Percentiles rank a stretch among this genome's conserved stretches.
Conservation (phyloP, 2,329 filamentous ascomycete genomes). For the Leptographium wingfieldii region DNA sequence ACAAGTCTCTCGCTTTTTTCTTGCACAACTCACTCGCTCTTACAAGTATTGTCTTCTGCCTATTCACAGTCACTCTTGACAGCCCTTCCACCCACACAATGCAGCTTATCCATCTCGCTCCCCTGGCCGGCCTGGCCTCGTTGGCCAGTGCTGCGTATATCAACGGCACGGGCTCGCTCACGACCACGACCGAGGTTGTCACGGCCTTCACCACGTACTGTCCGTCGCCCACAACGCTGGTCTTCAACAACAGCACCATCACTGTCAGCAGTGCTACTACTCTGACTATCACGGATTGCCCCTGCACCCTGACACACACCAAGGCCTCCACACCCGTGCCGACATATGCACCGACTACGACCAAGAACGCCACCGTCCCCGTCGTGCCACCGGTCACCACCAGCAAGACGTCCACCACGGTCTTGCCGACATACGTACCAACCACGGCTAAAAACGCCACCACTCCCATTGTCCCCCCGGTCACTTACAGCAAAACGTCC, state of each 20-base stretch:
- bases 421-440: neutral
- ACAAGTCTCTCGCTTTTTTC: conserved; percentile 8
- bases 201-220: conserved; percentile 59
- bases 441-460: neutral
- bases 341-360: neutral
- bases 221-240: conserved; percentile 54
- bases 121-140: conserved; percentile 9
- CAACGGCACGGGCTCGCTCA: neutral
- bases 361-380: neutral
- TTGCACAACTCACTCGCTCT: neutral
- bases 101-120: conserved; percentile 8
- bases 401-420: neutral
- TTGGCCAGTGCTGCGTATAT: neutral
- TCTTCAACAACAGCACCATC: conserved; percentile 55
- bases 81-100: conserved; percentile 4
- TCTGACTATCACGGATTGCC: conserved; percentile 14
- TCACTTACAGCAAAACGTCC: neutral
- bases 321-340: neutral
- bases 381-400: neutral
- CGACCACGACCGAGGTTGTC: conserved; percentile 28
- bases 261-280: conserved; percentile 23
- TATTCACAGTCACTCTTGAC: neutral
- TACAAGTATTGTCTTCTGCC: neutral
- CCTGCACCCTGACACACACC: conserved; percentile 10
- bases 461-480: no score